Base-by-base conservation (phyloP, 2,329 filamentous ascomycete genomes). In the Aspergillus quadrilineatus region DNA sequence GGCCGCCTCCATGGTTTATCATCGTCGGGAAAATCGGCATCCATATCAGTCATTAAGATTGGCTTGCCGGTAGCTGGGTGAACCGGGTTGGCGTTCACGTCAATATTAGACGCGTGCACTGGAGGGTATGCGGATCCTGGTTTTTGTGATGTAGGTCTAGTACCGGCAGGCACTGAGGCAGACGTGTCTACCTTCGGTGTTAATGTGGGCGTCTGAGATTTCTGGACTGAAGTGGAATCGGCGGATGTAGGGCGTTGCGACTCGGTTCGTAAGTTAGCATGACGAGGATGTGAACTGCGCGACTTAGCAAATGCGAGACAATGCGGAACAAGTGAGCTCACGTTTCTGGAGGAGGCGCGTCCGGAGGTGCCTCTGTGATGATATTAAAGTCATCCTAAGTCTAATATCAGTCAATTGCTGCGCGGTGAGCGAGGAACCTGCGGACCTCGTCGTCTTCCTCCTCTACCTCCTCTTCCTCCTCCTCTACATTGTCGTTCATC, bases 1-100 rank as follows among this genome's bases (percentile, higher is more conserved):
- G 94, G 94, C 62, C 92, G 88, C 44, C 94, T 87, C 94, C 94
- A 99, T 15, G 93, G 92, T 73, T 97, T 97, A 61, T 92, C 89
- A 60, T 83, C 79, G 67, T 92, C 90, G 53, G 90, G 87, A 37
- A 85, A 82, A 17, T 92, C 83, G 67, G 88, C 79, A 67, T 92
- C 89, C 64, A 92, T 88, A 69, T 89, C 88, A 48, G 91, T 88
- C 6, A 86, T 88, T 52, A 92, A 85, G 65, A 94, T 89, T 65
- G 94, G 92, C 64, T 95, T 94, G 22, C 86, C 87, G 3, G 82
- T 81, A 2, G 77, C 80, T 15, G 89, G 86, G 72, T 95, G 92
- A 2, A 89, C 77, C 0, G 94, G 93, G 61, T 92, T 89, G 4
- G 83, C 88, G 72, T 95, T 86, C 53, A 97, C 84, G 68, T 97